Base-by-base conservation (phyloP, 352 stramenopile genomes). In the Phytophthora nicotianae region DNA sequence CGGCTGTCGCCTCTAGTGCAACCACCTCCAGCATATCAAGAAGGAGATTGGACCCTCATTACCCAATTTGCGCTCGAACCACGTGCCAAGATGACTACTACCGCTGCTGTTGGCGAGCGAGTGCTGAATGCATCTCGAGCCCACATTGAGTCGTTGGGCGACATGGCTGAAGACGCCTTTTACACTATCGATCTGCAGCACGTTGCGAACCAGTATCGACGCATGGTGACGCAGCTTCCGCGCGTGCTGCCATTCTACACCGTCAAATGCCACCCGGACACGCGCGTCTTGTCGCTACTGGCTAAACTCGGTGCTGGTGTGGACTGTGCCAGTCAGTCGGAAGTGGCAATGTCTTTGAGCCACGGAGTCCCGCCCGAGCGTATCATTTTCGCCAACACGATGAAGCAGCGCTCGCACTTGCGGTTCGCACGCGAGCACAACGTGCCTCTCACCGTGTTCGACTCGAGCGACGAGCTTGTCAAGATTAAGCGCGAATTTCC, bases 361-460 rank as follows among this genome's bases (percentile, higher is more conserved):
- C 77, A 85, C 29, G 83, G 86, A 68, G 63, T 85, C 14, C 27
- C 62, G 1, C 58, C 78, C 4, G 59, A 83, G 48, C 62, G 81
- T 7, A 95, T 97, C 61, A 91, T 97, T 35, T 98, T 91, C 62
- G 90, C 90, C 45, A 96, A 98, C 73, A 92, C 90, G 5, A 95
- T 89, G 74, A 97, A 98, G 74, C 72, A 80, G 49, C 70, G 69
- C 7, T 72, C 72, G 2, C 87, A 97, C 58, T 63, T 98, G 29
- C 66, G 70, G 35, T 84, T 86, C 59, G 86, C 89, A 6, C 68
- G 76, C 5, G 67, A 76, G 21, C 53, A 79, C 29, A 71, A 80
- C 20, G 79, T 97, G 19, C 50, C 72, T 10, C 76, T 93, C 58
- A 90, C 90, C 58, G 93, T 86, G 17, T 95, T 97, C 55, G 91